These are phyloP conservation scores for Collariella sp. DNA, from an alignment of 495 filamentous ascomycete genomes.

Conservation along the genomic window DNA sequence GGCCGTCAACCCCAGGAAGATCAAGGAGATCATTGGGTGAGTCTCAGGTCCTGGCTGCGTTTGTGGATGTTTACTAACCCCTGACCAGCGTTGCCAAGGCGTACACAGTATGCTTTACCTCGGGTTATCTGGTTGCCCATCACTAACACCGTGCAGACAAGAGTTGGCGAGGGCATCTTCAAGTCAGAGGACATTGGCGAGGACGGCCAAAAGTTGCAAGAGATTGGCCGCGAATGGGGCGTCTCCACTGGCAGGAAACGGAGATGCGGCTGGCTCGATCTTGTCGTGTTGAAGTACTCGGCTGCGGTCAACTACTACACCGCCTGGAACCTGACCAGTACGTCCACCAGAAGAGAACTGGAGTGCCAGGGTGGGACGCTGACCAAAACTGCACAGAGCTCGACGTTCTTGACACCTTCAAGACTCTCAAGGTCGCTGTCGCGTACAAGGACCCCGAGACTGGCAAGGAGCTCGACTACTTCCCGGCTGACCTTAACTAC, in stretches of 20 bases:
- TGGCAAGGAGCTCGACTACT: slow-evolving; percentile 27
- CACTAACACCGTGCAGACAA: slow-evolving; percentile 31
- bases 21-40: slow-evolving; percentile 39
- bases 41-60: not conserved
- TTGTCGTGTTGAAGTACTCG: slow-evolving; percentile 77
- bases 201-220: slow-evolving; percentile 35
- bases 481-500: slow-evolving; percentile 31
- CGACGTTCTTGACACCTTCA: slow-evolving; percentile 76
- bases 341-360: not conserved
- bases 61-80: slow-evolving; percentile 5
- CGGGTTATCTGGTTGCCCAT: not conserved
- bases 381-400: slow-evolving; percentile 34
- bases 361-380: slow-evolving; percentile 20
- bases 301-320: slow-evolving; percentile 65
- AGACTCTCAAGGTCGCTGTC: slow-evolving; percentile 68
- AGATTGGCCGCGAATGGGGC: slow-evolving; percentile 55
- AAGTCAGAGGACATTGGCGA: slow-evolving; percentile 70
- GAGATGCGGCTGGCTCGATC: slow-evolving; percentile 84
- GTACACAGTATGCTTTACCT: slow-evolving; percentile 22
- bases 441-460: slow-evolving; percentile 53
- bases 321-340: slow-evolving; percentile 68
- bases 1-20: slow-evolving; percentile 43
- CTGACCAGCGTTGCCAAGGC: slow-evolving; percentile 68
- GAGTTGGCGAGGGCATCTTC: slow-evolving; percentile 75
- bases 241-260: slow-evolving; percentile 70